Conservation (phyloP, 2,329 filamentous ascomycete genomes). For the Colletotrichum cordylinicola region DNA sequence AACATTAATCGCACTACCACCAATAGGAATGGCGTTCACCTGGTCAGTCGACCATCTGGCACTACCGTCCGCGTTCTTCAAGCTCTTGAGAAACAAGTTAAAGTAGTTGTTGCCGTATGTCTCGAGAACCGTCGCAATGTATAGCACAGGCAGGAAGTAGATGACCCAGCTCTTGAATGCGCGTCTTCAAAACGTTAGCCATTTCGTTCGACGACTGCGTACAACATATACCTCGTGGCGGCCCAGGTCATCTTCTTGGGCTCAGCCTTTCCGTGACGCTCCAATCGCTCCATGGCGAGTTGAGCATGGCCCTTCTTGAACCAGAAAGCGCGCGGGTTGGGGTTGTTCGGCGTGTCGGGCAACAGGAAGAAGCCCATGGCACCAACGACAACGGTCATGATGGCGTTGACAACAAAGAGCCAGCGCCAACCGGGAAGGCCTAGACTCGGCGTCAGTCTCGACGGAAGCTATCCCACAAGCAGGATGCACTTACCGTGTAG, state of each 20-base stretch:
- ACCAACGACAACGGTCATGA: slow-evolving; percentile 27
- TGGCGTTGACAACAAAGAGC: slow-evolving; percentile 46
- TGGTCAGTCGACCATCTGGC: slow-evolving; percentile 11
- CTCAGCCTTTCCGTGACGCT: slow-evolving; percentile 22
- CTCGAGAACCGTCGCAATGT: slow-evolving; percentile 16
- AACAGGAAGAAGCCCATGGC: slow-evolving; percentile 21
- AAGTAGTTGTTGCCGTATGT: slow-evolving; percentile 18
- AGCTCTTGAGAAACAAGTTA: slow-evolving; percentile 5
- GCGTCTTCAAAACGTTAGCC: background rate
- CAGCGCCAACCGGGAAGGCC: slow-evolving; percentile 45
- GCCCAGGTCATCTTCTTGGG: slow-evolving; percentile 30
- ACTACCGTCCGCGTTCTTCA: slow-evolving; percentile 23
- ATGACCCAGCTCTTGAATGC: slow-evolving; percentile 20
- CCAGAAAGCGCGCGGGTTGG: slow-evolving; percentile 21
- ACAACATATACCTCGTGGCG: slow-evolving; percentile 24
- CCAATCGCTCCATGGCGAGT: slow-evolving; percentile 16
- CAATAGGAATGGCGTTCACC: slow-evolving; percentile 16
- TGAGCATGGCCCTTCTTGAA: slow-evolving; percentile 13
- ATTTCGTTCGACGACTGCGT: background rate
- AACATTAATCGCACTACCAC: slow-evolving; percentile 15
- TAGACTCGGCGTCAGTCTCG: slow-evolving; percentile 40
- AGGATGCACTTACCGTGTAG: background rate
- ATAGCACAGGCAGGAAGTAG: slow-evolving; percentile 13
- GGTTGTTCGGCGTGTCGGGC: slow-evolving; percentile 28
- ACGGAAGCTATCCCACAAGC: background rate